Evolutionary conservation across 75 land plant genomes (phyloP).

Genomic region (Ceratopteris richardii): DNA sequence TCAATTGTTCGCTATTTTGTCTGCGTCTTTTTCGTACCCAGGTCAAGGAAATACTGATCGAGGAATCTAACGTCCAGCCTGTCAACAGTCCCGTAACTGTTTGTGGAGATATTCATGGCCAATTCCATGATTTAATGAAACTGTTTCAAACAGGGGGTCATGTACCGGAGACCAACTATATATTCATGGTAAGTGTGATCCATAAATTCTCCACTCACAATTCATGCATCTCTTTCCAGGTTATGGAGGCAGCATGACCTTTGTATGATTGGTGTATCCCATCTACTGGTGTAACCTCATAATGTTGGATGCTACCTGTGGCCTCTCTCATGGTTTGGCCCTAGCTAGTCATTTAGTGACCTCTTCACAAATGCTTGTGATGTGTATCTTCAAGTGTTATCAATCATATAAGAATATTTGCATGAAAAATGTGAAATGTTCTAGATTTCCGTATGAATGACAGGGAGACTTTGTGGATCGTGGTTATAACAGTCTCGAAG

Average conservation of each 20-base stretch:
- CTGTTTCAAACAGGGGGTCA: constrained; percentile 97
- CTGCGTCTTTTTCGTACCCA: constrained; percentile 15
- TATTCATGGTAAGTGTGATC: constrained; percentile 87
- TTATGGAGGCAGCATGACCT: too few relatives aligned
- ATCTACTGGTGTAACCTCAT: too few relatives aligned
- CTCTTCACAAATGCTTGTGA: too few relatives aligned
- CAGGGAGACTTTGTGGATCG: constrained; percentile 99
- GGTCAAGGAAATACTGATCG: constrained; percentile 98
- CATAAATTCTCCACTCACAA: too few relatives aligned
- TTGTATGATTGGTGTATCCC: too few relatives aligned
- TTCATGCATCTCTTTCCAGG: too few relatives aligned
- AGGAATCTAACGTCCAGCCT: constrained; percentile 98
- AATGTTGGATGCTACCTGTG: too few relatives aligned
- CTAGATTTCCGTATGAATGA: not conserved
- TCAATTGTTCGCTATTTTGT: not conserved
- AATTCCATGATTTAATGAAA: constrained; percentile 96
- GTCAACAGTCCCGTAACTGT: constrained; percentile 99
- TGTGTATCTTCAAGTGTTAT: too few relatives aligned
- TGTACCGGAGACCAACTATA: constrained; percentile 92
- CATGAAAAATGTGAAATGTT: too few relatives aligned
- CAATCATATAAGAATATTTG: too few relatives aligned
- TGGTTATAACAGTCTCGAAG: constrained; percentile 96
- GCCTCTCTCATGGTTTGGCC: too few relatives aligned
- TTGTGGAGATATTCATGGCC: constrained; percentile 98
- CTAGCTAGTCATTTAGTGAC: too few relatives aligned